These are phyloP conservation scores for Aspergillus novoparasiticus DNA, from an alignment of 2,329 filamentous ascomycete genomes.

Conservation along the genomic window DNA sequence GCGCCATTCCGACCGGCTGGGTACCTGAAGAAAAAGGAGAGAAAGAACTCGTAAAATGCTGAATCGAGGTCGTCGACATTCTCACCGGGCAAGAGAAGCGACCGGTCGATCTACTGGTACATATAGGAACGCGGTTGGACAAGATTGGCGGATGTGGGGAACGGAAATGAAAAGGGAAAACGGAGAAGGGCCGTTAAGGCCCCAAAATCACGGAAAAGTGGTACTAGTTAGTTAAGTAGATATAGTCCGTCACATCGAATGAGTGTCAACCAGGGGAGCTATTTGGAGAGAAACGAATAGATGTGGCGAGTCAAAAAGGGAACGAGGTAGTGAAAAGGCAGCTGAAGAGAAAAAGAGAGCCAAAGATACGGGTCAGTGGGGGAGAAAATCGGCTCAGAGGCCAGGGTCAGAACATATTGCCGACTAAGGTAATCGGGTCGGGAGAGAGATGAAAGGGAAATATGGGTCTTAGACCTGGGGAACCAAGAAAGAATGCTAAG, in stretches of 20 bases:
- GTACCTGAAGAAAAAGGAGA: conserved; percentile 31
- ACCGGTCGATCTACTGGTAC: conserved; percentile 7
- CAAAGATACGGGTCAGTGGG: background rate
- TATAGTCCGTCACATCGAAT: conserved; percentile 1
- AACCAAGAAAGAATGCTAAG: background rate
- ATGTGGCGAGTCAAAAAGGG: background rate
- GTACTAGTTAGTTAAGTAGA: background rate
- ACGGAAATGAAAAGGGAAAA: conserved; percentile 7
- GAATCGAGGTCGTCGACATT: conserved; percentile 37
- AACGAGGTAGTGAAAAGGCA: background rate
- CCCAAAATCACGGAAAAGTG: conserved; percentile 7
- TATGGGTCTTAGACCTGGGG: background rate
- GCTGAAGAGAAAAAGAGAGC: background rate
- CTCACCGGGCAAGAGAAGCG: conserved; percentile 21
- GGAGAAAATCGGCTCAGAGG: background rate
- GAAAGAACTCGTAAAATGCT: conserved; percentile 30
- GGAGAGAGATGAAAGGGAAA: background rate
- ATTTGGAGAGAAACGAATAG: background rate
- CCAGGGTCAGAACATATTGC: conserved; percentile 1
- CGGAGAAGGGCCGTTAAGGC: conserved; percentile 14
- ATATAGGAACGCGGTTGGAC: conserved; percentile 41
- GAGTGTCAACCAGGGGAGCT: background rate
- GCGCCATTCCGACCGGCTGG: conserved; percentile 35
- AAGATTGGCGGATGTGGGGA: conserved; percentile 42
- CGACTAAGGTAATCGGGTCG: conserved; percentile 5